phyloP scores from a whole-genome alignment of 2,329 filamentous ascomycete species.

The Sporothrix protearum region DNA sequence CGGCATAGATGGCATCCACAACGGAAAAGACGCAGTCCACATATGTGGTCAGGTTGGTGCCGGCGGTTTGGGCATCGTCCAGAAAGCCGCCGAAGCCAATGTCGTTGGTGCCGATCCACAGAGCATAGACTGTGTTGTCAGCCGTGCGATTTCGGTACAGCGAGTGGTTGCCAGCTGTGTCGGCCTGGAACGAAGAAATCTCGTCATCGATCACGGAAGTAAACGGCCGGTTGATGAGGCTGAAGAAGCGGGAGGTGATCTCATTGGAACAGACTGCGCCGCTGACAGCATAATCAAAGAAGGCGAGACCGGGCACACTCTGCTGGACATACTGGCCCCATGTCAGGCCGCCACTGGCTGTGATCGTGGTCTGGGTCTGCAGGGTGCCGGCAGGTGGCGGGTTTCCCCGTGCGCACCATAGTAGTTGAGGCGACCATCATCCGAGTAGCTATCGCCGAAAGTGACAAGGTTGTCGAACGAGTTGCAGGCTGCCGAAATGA shows the following conservation, averaged over 20 bases:
- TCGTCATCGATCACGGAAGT: slow-evolving; percentile 62
- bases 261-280: slow-evolving; percentile 71
- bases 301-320: slow-evolving; percentile 52
- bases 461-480: slow-evolving; percentile 60
- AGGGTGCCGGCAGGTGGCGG: slow-evolving; percentile 59
- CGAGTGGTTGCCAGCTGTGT: slow-evolving; percentile 40
- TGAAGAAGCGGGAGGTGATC: slow-evolving; percentile 55
- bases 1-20: slow-evolving; percentile 60
- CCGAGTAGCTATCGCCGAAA: slow-evolving; percentile 75
- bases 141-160: slow-evolving; percentile 46
- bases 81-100: slow-evolving; percentile 64
- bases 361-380: slow-evolving; percentile 46
- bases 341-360: slow-evolving; percentile 61
- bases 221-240: slow-evolving; percentile 51
- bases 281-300: slow-evolving; percentile 67
- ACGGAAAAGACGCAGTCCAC: slow-evolving; percentile 61
- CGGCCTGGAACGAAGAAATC: slow-evolving; percentile 54
- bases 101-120: slow-evolving; percentile 83
- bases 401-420: slow-evolving; percentile 56
- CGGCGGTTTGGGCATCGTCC: slow-evolving; percentile 57
- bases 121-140: slow-evolving; percentile 65
- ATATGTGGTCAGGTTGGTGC: slow-evolving; percentile 61
- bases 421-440: slow-evolving; percentile 64
- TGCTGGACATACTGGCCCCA: slow-evolving; percentile 67
- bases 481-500: slow-evolving; percentile 32